Evolutionary conservation across 768 basidiomycete species (phyloP).

Genomic region (Sarcomyxa edulis): DNA sequence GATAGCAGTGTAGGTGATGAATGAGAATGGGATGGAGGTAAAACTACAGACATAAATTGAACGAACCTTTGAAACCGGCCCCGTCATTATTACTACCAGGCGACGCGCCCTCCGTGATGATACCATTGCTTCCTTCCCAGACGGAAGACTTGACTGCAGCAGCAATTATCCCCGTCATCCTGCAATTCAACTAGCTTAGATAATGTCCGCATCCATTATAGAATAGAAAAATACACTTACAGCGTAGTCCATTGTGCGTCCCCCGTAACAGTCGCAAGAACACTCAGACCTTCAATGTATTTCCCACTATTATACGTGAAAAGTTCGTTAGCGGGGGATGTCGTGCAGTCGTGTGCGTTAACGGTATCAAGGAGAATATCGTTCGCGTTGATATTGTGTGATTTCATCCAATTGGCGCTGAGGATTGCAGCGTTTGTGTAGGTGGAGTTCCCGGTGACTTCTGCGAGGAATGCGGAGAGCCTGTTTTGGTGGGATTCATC

Average conservation of each 20-base stretch:
- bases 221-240: slow-evolving; percentile 22
- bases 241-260: slow-evolving; percentile 34
- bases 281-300: slow-evolving; percentile 44
- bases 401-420: slow-evolving; percentile 43
- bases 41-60: not conserved
- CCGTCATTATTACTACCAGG: slow-evolving; percentile 35
- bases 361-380: slow-evolving; percentile 44
- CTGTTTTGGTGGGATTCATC: slow-evolving; percentile 17
- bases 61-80: slow-evolving; percentile 47
- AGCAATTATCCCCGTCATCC: slow-evolving; percentile 30
- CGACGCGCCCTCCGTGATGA: slow-evolving; percentile 47
- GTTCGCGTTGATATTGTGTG: slow-evolving; percentile 35
- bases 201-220: no score
- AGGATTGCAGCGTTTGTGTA: slow-evolving; percentile 42
- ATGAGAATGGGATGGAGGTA: no score
- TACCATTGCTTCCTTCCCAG: slow-evolving; percentile 45
- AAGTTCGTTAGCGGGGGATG: slow-evolving; percentile 38
- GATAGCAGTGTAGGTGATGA: no score
- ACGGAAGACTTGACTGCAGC: slow-evolving; percentile 34
- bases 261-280: slow-evolving; percentile 36
- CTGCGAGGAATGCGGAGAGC: slow-evolving; percentile 43
- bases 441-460: slow-evolving; percentile 35
- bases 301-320: slow-evolving; percentile 56
- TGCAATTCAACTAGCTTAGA: no score
- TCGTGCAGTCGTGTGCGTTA: slow-evolving; percentile 38